These are phyloP conservation scores for Solanum chilense DNA, from an alignment of 257 asterid genomes.

Conservation along the genomic window DNA sequence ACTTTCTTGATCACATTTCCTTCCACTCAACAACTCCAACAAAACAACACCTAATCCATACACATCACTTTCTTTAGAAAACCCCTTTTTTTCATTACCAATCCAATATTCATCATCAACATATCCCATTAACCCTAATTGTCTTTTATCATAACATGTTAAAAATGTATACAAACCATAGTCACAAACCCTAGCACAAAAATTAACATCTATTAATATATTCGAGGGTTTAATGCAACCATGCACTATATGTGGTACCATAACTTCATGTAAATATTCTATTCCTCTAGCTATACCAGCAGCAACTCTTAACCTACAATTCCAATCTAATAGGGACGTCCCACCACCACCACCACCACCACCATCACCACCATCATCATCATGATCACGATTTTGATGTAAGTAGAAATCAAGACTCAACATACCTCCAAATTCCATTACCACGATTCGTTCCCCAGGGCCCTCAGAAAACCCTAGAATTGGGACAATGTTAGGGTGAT, in stretches of 20 bases:
- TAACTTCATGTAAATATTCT: slow-evolving; percentile 54
- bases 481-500: slow-evolving; percentile 61
- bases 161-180: slow-evolving; percentile 57
- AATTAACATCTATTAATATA: slow-evolving; percentile 49
- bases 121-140: slow-evolving; percentile 41
- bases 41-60: slow-evolving; percentile 74
- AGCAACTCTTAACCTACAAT: slow-evolving; percentile 45
- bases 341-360: slow-evolving; percentile 5
- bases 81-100: slow-evolving; percentile 18
- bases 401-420: slow-evolving; percentile 62
- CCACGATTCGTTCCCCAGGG: slow-evolving; percentile 71
- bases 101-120: slow-evolving; percentile 54
- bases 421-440: slow-evolving; percentile 72
- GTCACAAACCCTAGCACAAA: slow-evolving; percentile 51
- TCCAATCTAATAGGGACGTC: slow-evolving; percentile 55
- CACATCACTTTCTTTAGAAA: slow-evolving; percentile 68
- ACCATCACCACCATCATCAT: slow-evolving; percentile 2
- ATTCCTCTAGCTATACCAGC: slow-evolving; percentile 66
- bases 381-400: slow-evolving; percentile 23
- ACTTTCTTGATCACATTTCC: slow-evolving; percentile 32
- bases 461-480: slow-evolving; percentile 79
- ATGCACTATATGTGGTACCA: slow-evolving; percentile 53
- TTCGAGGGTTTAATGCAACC: slow-evolving; percentile 84
- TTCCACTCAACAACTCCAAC: slow-evolving; percentile 77
- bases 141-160: slow-evolving; percentile 26